Evolutionary conservation across 139 green algal species (phyloP), one percentile per base, ranked within the genome.

Genomic region (Desmodesmus armatus): DNA sequence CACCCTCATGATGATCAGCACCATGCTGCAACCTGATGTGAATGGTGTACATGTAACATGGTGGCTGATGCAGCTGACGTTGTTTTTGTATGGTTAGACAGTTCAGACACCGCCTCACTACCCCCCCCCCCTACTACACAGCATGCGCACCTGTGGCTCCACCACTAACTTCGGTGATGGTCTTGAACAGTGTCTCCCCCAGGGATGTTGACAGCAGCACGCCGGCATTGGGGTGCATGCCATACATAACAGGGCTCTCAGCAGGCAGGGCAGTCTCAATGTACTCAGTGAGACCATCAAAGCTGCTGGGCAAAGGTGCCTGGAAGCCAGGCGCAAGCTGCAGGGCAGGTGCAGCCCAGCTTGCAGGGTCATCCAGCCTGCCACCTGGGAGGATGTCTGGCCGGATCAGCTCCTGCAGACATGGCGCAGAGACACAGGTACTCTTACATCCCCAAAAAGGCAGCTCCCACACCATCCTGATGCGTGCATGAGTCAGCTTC

Each of bases 141-240:
- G n/a, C 21, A 63, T 69, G 74, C 35, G 88, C 88, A 76, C 90
- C 91, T 37, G 91, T 90, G 62, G 88, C 88, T n/a, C 89, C 88
- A 25, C 95, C 94, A 2, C 83, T 89, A 31, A 96, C 93, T 33
- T 96, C 92, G 31, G 91, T 88, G 33, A 98, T 88, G n/a, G 95
- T 96, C 70, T 91, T 90, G 90, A 98, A 98, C 84, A 98, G 87
- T 39, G 91, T 96, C 89, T 98, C 95, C 41, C 95, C 94, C 86
- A 95, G 80, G 37, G 91, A 90, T 27, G 94, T 98, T 47, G 96
- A 88, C 86, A 98, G 90, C 19, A 88, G 93, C 62, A 98, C 91
- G 91, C 96, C 92, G 5, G 95, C 95, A 79, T 98, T 98, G 75
- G 93, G 74, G 89, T 98, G 95, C 92, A 98, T 95, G 84, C 95